phyloP scores from a whole-genome alignment of 1,139 yeast genomes.

The Maudiozyma humilis region DNA sequence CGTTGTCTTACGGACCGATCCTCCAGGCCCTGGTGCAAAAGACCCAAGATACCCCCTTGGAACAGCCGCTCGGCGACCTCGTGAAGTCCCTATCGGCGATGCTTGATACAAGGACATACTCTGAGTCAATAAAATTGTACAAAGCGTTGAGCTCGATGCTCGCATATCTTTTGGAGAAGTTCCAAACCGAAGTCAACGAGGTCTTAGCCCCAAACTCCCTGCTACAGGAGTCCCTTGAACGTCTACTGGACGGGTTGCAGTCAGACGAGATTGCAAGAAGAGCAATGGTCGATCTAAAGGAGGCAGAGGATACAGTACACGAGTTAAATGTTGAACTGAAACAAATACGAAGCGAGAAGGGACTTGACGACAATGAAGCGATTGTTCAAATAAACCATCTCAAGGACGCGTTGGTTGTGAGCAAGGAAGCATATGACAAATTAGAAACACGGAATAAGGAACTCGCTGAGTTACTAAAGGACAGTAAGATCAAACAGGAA shows the following conservation, averaged over 20 bases:
- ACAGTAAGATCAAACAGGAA: conserved; percentile 65
- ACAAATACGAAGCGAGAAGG: conserved; percentile 53
- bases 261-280: conserved; percentile 80
- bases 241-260: conserved; percentile 59
- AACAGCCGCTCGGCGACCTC: conserved; percentile 18
- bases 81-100: conserved; percentile 18
- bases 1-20: conserved; percentile 17
- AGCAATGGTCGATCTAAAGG: conserved; percentile 63
- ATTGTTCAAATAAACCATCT: conserved; percentile 61
- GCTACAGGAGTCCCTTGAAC: conserved; percentile 66
- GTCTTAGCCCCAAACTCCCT: conserved; percentile 49
- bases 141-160: conserved; percentile 59
- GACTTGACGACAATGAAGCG: conserved; percentile 44
- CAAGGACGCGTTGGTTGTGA: conserved; percentile 45
- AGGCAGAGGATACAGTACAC: conserved; percentile 43
- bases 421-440: conserved; percentile 51
- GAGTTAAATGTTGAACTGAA: conserved; percentile 61
- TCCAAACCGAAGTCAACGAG: conserved; percentile 36
- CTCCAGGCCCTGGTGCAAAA: conserved; percentile 16
- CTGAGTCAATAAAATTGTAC: conserved; percentile 30
- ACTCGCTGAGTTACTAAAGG: conserved; percentile 45
- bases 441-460: conserved; percentile 28
- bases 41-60: conserved; percentile 22
- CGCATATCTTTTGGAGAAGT: conserved; percentile 53
- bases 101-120: conserved; percentile 22